phyloP scores from a whole-genome alignment of 1,139 yeast genomes.

The Saccharomyces pastorianus region DNA sequence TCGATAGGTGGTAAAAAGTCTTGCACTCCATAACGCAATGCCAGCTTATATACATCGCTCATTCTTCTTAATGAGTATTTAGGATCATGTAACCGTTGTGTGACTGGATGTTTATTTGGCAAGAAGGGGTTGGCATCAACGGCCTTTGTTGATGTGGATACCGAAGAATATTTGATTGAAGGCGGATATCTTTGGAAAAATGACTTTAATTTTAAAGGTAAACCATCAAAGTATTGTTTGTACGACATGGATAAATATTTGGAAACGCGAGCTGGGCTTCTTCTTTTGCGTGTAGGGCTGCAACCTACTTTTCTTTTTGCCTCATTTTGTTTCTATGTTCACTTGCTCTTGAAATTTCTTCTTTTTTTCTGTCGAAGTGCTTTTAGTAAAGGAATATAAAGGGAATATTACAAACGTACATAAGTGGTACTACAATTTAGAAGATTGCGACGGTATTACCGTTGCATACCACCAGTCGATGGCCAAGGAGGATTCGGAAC shows the following conservation, averaged over 20 bases:
- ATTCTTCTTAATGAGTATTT: conserved; percentile 76
- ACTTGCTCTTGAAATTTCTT: background rate
- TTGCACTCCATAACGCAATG: conserved; percentile 69
- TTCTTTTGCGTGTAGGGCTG: background rate
- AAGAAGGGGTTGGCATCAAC: conserved; percentile 79
- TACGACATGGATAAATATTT: background rate
- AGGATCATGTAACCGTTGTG: conserved; percentile 71
- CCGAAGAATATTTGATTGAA: conserved; percentile 59
- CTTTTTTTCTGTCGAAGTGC: background rate
- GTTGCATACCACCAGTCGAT: conserved; percentile 15
- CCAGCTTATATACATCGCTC: conserved; percentile 76
- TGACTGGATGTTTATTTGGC: conserved; percentile 76
- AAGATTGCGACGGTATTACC: background rate
- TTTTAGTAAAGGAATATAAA: background rate
- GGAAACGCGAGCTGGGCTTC: background rate
- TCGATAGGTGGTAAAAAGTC: conserved; percentile 66
- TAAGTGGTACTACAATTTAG: background rate
- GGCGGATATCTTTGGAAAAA: conserved; percentile 87
- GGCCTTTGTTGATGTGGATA: conserved; percentile 59
- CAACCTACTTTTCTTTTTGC: background rate
- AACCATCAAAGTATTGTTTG: conserved; percentile 39
- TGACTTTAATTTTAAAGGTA: conserved; percentile 64
- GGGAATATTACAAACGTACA: background rate
- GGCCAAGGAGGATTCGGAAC: conserved; percentile 7
- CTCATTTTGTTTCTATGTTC: background rate